Base-by-base conservation (phyloP, 345 rosid genomes). In the Bretschneidera sinensis region DNA sequence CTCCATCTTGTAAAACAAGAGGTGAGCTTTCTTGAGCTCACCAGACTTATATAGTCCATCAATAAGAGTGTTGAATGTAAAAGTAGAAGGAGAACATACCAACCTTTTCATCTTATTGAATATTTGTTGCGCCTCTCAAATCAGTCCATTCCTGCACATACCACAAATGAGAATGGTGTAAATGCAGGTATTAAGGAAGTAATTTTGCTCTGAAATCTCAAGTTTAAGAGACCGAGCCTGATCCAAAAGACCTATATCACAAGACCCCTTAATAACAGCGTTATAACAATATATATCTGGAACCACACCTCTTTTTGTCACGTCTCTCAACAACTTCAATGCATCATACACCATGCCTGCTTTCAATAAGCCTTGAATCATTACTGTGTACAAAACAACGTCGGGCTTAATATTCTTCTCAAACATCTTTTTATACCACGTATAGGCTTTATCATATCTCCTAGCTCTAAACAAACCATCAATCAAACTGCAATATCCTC, bases 251-350 rank as follows among this genome's bases (percentile, higher is more conserved):
- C 96, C 90, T 56, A 51, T 48, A 25, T 84, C 88, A 61, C 97
- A 94, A 23, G 77, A 71, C 65, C 83, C 95, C 75, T 86, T 83
- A 65, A 90, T 86, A 71, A 94, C 60, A 72, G 88, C 92, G 77
- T 94, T 94, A 62, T 90, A 94, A 75, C 95, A 87, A 51, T 61
- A 54, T 11, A 85, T 79, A 77, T 90, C 87, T 19, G 97, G 99
- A 50, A 21, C 62, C 28, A 84, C 51, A 34, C 90, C 90, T 54
- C 74, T 83, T 54, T 79, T 74, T 14, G 75, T 63, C 97, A 94
- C 90, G 76, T 87, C 87, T 43, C 60, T 55, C 68, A 87, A 64
- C 76, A 94, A 70, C 60, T 47, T 54, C 73, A 86, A 24, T 0
- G 87, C 97, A 72, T 78, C 75, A 19, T 64, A 55, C 66, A 84